phyloP scores from a whole-genome alignment of 129 eudicot genomes.

The Logfia minima region DNA sequence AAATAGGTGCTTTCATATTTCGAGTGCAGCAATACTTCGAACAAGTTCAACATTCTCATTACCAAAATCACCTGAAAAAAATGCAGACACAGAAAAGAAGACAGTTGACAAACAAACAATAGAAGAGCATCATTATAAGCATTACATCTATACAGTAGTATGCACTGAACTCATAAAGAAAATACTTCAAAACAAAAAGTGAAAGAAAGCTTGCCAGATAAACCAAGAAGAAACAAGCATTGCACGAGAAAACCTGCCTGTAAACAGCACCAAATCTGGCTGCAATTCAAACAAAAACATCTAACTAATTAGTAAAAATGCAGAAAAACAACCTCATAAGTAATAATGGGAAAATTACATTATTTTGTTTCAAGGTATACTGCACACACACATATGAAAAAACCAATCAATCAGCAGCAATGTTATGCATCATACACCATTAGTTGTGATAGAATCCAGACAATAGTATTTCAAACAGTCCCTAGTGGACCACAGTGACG shows the following conservation, averaged over 20 bases:
- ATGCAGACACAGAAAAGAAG: conserved; percentile 20
- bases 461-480: neutral
- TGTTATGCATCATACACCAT: neutral
- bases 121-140: conserved; percentile 12
- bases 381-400: neutral
- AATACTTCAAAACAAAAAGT: conserved; percentile 16
- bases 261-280: conserved; percentile 96
- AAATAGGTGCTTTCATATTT: conserved; percentile 59
- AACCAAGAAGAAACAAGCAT: conserved; percentile 29
- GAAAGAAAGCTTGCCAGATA: conserved; percentile 29
- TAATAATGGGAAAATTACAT: neutral
- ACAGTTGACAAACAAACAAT: conserved; percentile 14
- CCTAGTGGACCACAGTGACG: neutral
- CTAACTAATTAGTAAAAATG: conserved; percentile 18
- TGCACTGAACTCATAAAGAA: neutral
- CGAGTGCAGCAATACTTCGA: conserved; percentile 71
- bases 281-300: conserved; percentile 49
- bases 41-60: conserved; percentile 86
- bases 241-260: conserved; percentile 63
- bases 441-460: neutral
- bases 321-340: conserved; percentile 15
- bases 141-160: neutral
- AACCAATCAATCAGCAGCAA: conserved; percentile 2
- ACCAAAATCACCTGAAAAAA: conserved; percentile 79
- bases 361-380: conserved; percentile 2